phyloP scores from a whole-genome alignment of 306 rosid genomes.

The Rosa rugosa region DNA sequence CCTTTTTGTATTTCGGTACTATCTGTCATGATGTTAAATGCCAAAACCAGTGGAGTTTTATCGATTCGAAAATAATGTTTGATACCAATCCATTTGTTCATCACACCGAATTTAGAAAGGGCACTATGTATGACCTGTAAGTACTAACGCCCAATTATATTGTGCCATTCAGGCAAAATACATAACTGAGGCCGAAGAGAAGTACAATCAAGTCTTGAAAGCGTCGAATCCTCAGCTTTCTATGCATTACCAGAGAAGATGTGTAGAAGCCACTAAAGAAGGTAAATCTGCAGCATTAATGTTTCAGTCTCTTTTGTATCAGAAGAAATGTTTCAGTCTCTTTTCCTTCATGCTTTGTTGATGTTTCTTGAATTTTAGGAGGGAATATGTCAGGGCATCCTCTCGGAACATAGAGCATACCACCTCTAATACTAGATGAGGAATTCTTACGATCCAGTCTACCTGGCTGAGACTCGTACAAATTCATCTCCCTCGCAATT shows the following conservation, averaged over 20 bases:
- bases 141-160: background rate
- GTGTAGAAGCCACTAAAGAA: slow-evolving; percentile 87
- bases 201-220: slow-evolving; percentile 55
- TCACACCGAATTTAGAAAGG: background rate
- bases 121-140: background rate
- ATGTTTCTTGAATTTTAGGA: slow-evolving; percentile 43
- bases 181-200: slow-evolving; percentile 78
- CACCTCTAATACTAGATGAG: slow-evolving; percentile 70
- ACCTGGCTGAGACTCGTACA: background rate
- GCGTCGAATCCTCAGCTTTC: slow-evolving; percentile 66
- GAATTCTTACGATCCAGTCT: slow-evolving; percentile 55
- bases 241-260: slow-evolving; percentile 66
- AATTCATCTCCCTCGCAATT: too few species aligned
- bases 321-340: background rate
- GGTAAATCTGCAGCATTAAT: slow-evolving; percentile 44
- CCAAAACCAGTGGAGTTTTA: background rate
- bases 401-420: slow-evolving; percentile 80
- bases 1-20: background rate
- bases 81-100: background rate
- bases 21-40: background rate
- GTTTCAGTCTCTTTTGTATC: background rate
- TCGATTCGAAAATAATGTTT: background rate
- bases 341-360: background rate
- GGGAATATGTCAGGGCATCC: slow-evolving; percentile 70
- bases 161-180: slow-evolving; percentile 57